phyloP scores from a whole-genome alignment of 2,329 filamentous ascomycete genomes.

The Fusarium dlaminii region DNA sequence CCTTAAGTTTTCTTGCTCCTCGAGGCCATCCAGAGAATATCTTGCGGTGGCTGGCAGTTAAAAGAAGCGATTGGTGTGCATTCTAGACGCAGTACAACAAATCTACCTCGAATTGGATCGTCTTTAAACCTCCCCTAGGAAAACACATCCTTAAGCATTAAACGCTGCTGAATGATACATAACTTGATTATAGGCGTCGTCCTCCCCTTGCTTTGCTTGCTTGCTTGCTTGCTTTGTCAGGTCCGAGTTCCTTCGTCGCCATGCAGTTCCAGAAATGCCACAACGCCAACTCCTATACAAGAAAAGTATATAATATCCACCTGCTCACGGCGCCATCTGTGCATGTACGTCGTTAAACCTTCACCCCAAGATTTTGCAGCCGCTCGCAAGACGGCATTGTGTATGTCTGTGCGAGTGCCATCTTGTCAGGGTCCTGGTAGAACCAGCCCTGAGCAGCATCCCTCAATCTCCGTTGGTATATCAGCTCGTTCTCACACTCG shows the following conservation, averaged over 20 bases:
- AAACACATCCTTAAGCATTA: slow-evolving; percentile 14
- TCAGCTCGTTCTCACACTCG: slow-evolving; percentile 79
- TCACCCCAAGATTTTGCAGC: slow-evolving; percentile 54
- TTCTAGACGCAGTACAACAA: background rate
- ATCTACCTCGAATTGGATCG: background rate
- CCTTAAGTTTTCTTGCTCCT: background rate
- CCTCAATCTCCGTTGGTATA: slow-evolving; percentile 70
- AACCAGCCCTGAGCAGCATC: slow-evolving; percentile 91
- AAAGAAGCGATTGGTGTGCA: background rate
- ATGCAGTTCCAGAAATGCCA: slow-evolving; percentile 42
- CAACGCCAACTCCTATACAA: slow-evolving; percentile 46
- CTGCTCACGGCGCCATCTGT: background rate
- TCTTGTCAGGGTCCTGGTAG: slow-evolving; percentile 80
- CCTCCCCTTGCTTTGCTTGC: slow-evolving; percentile 6
- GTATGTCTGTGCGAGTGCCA: slow-evolving; percentile 71
- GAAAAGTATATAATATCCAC: slow-evolving; percentile 25
- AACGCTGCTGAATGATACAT: slow-evolving; percentile 27
- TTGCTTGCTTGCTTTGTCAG: slow-evolving; percentile 10
- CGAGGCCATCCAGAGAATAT: background rate
- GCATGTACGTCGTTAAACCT: slow-evolving; percentile 31
- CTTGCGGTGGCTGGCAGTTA: background rate
- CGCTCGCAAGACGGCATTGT: slow-evolving; percentile 64
- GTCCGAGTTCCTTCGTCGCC: slow-evolving; percentile 29
- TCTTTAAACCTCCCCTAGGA: background rate
- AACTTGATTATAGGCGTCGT: slow-evolving; percentile 32